Evolutionary conservation across 2,329 filamentous ascomycete genomes (phyloP).

Genomic region (Xylaria sp.): DNA sequence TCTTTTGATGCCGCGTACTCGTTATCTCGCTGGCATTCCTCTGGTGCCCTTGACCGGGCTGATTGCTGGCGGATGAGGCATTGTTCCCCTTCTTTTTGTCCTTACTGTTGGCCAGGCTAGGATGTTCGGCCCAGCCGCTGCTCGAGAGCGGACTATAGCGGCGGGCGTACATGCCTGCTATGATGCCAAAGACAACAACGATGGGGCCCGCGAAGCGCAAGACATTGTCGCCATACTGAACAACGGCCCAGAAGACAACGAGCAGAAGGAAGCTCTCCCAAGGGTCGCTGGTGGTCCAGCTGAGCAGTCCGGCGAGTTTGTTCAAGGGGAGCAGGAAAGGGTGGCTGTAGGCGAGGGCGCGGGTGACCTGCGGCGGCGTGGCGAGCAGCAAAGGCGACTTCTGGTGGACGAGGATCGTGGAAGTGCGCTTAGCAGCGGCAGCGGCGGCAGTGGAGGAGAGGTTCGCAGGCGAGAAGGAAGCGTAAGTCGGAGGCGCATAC

Average conservation of each 20-base stretch:
- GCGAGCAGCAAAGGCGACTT: constrained; percentile 93
- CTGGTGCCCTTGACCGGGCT: constrained; percentile 52
- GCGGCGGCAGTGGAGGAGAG: constrained; percentile 72
- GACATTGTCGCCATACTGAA: constrained; percentile 87
- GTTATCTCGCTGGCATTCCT: constrained; percentile 66
- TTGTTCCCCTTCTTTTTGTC: constrained; percentile 51
- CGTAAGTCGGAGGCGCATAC: constrained; percentile 76
- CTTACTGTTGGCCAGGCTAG: constrained; percentile 39
- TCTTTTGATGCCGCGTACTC: constrained; percentile 86
- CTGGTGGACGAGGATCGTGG: constrained; percentile 94
- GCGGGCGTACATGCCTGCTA: constrained; percentile 90
- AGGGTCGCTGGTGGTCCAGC: constrained; percentile 92
- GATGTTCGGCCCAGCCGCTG: constrained; percentile 73
- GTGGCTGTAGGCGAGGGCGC: constrained; percentile 94
- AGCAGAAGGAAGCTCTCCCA: constrained; percentile 98
- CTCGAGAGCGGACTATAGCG: constrained; percentile 91
- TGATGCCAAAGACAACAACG: constrained; percentile 80
- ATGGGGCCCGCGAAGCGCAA: constrained; percentile 85
- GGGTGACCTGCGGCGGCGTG: constrained; percentile 93
- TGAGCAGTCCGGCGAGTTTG: constrained; percentile 83
- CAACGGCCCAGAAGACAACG: constrained; percentile 83
- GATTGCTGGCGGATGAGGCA: constrained; percentile 42
- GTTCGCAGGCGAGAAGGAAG: constrained; percentile 88
- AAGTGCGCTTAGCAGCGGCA: constrained; percentile 78
- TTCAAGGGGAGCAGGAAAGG: constrained; percentile 93